Percentiles rank a stretch among this genome's conserved stretches.
phyloP scores from a whole-genome alignment of 2,329 filamentous ascomycete genomes.

The Aurifilum marmelostoma region DNA sequence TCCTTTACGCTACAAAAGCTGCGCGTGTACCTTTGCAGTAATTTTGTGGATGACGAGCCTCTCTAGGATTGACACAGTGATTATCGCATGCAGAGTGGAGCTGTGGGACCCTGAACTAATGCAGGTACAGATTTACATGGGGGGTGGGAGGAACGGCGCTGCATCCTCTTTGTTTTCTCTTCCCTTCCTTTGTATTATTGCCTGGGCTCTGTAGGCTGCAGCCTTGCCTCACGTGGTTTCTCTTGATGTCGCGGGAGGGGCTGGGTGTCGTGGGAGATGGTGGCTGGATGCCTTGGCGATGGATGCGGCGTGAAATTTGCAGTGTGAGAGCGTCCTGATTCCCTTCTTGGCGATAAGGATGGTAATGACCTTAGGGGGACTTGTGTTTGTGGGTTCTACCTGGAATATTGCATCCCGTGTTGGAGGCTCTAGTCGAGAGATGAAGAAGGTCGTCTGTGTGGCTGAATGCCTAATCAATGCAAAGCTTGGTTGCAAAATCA shows the following conservation, averaged over 20 bases:
- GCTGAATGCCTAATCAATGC: too few species aligned
- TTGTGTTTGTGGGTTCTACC: too few species aligned
- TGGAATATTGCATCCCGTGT: too few species aligned
- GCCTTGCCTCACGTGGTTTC: not conserved
- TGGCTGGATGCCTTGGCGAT: not conserved
- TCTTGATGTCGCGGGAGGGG: not conserved
- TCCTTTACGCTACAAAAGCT: not conserved
- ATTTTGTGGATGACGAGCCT: not conserved
- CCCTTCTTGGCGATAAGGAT: not conserved
- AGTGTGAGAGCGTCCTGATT: not conserved
- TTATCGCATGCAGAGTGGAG: conserved; percentile 2
- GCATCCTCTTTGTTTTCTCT: not conserved
- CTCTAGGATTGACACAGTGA: not conserved
- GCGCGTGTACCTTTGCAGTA: not conserved
- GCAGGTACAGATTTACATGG: not conserved
- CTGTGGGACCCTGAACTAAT: not conserved
- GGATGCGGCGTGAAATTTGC: too few species aligned
- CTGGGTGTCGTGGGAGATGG: not conserved
- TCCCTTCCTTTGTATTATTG: not conserved
- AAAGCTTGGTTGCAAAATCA: too few species aligned
- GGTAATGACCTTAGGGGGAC: too few species aligned
- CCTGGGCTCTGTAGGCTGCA: not conserved
- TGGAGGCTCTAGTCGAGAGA: too few species aligned
- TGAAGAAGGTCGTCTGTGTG: too few species aligned
- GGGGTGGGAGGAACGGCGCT: not conserved